Evolutionary conservation across 2,329 filamentous ascomycete species (phyloP).

Genomic region (Fusarium mangiferae): DNA sequence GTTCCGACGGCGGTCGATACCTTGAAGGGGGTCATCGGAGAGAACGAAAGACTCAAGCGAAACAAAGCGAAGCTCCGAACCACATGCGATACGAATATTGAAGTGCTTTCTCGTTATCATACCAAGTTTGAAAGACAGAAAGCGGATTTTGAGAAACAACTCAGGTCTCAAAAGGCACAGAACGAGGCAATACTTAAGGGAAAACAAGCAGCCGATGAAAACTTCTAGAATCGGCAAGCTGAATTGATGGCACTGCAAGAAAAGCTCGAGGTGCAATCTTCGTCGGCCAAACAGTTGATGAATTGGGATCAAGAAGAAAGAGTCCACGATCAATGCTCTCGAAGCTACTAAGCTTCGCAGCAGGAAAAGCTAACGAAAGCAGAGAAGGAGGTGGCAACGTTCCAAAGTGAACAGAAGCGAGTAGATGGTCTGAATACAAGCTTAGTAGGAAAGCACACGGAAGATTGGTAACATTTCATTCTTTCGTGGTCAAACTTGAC

Average conservation of each 20-base stretch:
- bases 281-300: not conserved
- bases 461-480: not conserved
- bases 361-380: not conserved
- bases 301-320: not conserved
- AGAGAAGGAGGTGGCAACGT: not conserved
- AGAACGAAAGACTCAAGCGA: not conserved
- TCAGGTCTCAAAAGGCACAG: not conserved
- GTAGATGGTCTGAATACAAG: not conserved
- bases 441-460: not conserved
- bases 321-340: not conserved
- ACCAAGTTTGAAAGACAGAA: not conserved
- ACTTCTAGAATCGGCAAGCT: not conserved
- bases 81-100: not conserved
- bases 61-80: not conserved
- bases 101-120: not conserved
- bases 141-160: not conserved
- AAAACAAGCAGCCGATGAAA: not conserved
- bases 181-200: not conserved
- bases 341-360: not conserved
- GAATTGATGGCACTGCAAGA: not conserved
- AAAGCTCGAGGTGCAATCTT: not conserved
- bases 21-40: not conserved
- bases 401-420: not conserved
- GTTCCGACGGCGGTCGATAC: not conserved
- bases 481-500: not conserved